These are phyloP conservation scores for Neurospora africana DNA, from an alignment of 495 filamentous ascomycete species.

Conservation along the genomic window DNA sequence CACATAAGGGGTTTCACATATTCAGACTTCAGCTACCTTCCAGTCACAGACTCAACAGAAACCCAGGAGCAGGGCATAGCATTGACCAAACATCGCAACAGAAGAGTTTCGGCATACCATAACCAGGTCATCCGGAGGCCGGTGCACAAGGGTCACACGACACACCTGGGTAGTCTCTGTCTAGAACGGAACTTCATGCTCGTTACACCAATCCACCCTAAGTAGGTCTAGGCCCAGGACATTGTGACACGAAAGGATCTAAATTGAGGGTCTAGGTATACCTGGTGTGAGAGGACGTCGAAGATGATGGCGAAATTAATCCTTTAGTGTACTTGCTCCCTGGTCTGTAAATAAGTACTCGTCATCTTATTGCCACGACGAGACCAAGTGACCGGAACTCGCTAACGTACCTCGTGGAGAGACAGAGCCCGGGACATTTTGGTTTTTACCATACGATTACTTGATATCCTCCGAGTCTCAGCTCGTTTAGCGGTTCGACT, in stretches of 20 bases:
- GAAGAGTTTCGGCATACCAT: not conserved
- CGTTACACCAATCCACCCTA: not conserved
- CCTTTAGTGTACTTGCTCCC: not conserved
- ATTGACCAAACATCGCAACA: not conserved
- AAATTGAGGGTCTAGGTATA: no score
- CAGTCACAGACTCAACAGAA: not conserved
- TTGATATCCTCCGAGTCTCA: not conserved
- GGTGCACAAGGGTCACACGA: not conserved
- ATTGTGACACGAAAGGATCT: not conserved
- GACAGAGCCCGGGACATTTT: not conserved
- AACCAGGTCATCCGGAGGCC: not conserved
- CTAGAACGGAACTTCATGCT: not conserved
- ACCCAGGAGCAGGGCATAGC: not conserved
- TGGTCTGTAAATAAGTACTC: not conserved
- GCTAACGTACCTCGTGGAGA: not conserved
- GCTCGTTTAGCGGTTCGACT: not conserved
- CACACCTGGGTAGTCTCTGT: not conserved
- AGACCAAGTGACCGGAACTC: not conserved
- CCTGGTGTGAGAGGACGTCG: not conserved
- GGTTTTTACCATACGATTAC: not conserved
- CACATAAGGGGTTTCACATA: not conserved
- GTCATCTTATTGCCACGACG: not conserved
- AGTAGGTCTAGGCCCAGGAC: not conserved
- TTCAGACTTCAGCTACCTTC: not conserved
- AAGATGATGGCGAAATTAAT: not conserved